Evolutionary conservation across 805 yeast species (phyloP).

Genomic region (Saccharomycopsis fodiens): DNA sequence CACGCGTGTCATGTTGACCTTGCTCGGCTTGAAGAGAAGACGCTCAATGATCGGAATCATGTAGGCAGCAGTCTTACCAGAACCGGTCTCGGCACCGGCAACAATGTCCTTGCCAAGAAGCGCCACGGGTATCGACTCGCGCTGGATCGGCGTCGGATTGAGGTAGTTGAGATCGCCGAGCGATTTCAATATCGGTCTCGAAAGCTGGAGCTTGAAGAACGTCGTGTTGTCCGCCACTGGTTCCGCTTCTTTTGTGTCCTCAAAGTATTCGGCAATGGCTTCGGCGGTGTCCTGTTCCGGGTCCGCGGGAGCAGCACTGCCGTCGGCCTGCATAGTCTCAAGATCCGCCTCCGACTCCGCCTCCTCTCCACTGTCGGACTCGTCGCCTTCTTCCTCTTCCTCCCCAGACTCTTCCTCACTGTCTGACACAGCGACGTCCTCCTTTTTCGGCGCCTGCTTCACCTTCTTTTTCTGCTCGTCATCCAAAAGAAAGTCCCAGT

Average conservation of each 20-base stretch:
- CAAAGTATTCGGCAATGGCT: constrained; percentile 75
- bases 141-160: constrained; percentile 91
- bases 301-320: constrained; percentile 33
- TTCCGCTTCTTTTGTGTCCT: constrained; percentile 45
- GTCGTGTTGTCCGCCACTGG: constrained; percentile 41
- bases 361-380: constrained; percentile 21
- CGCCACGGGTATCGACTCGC: constrained; percentile 90
- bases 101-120: constrained; percentile 91
- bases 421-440: constrained; percentile 11
- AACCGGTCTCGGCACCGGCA: constrained; percentile 99
- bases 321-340: constrained; percentile 32
- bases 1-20: constrained; percentile 82
- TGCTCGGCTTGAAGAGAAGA: constrained; percentile 78
- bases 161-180: constrained; percentile 71
- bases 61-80: constrained; percentile 99
- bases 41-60: constrained; percentile 94
- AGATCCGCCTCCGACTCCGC: constrained; percentile 14
- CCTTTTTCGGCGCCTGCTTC: constrained; percentile 3
- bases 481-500: constrained; percentile 77
- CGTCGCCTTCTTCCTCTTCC: constrained; percentile 8
- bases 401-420: constrained; percentile 13
- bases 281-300: constrained; percentile 64
- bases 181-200: constrained; percentile 87
- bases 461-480: constrained; percentile 20
- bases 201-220: constrained; percentile 71